Percentiles rank a stretch among this genome's conserved stretches.
These are phyloP conservation scores for Diutina rugosa DNA, from an alignment of 1,139 yeast species.

Conservation along the genomic window DNA sequence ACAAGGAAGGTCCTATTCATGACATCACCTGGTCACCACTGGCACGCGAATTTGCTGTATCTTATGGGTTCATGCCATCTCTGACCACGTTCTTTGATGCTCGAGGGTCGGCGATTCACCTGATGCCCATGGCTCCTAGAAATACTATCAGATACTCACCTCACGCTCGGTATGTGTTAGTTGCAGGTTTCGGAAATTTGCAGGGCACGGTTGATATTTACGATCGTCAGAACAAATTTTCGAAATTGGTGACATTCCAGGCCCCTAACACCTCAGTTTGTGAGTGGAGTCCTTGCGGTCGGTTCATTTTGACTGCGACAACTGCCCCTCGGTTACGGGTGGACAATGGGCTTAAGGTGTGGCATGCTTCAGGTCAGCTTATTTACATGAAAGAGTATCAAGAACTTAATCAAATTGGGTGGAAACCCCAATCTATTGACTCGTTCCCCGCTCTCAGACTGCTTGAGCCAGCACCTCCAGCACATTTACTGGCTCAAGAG, in stretches of 20 bases:
- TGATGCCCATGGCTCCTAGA: constrained; percentile 78
- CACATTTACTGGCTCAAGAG: constrained; percentile 58
- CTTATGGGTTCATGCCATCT: constrained; percentile 96
- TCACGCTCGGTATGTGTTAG: constrained; percentile 79
- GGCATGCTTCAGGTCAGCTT: constrained; percentile 85
- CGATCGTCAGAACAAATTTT: constrained; percentile 82
- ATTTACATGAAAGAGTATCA: constrained; percentile 66
- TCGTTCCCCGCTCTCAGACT: constrained; percentile 47
- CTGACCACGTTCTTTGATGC: constrained; percentile 91
- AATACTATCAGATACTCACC: constrained; percentile 90
- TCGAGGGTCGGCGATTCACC: constrained; percentile 77
- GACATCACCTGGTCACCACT: constrained; percentile 97
- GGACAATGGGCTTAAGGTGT: constrained; percentile 85
- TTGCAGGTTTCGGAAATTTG: constrained; percentile 96
- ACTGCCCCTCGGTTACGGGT: constrained; percentile 95
- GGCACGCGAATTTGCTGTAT: constrained; percentile 93
- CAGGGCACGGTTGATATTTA: constrained; percentile 94
- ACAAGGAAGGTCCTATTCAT: constrained; percentile 92
- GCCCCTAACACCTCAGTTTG: constrained; percentile 93
- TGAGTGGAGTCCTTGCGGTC: constrained; percentile 98
- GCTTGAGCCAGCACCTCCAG: constrained; percentile 46
- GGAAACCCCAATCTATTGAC: constrained; percentile 69
- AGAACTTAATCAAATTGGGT: constrained; percentile 69
- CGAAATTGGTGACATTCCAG: constrained; percentile 68
- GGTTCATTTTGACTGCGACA: constrained; percentile 87